Percentiles rank a stretch among this genome's conserved stretches.
phyloP scores from a whole-genome alignment of 2,329 filamentous ascomycete species.

The Lachnellula suecica region DNA sequence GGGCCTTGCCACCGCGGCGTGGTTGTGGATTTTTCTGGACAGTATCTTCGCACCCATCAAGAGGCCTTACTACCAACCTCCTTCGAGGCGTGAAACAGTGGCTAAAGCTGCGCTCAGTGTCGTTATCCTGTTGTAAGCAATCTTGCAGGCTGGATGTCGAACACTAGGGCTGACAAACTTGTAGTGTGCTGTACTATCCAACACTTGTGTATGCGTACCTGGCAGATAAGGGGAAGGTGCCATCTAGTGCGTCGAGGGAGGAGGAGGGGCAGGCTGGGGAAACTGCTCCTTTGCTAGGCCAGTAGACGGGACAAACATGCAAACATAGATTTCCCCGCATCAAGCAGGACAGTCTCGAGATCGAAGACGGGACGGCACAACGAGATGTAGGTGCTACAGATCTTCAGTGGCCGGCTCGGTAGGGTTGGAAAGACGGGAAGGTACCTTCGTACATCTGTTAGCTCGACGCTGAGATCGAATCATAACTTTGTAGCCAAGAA shows the following conservation, averaged over 20 bases:
- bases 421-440: neutral
- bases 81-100: constrained; percentile 7
- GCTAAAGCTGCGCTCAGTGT: constrained; percentile 15
- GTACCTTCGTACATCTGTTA: neutral
- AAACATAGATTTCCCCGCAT: neutral
- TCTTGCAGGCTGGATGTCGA: neutral
- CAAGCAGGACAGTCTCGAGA: neutral
- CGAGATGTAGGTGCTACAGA: too few relatives aligned
- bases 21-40: constrained; percentile 25
- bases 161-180: neutral
- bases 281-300: neutral
- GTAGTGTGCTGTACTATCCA: constrained; percentile 19
- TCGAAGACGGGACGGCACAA: too few relatives aligned
- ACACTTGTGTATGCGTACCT: constrained; percentile 15
- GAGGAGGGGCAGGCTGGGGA: neutral
- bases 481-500: neutral
- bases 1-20: constrained; percentile 15
- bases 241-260: neutral
- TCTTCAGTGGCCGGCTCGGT: neutral
- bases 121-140: constrained; percentile 22
- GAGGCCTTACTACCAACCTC: neutral
- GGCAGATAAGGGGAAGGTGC: neutral
- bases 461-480: neutral
- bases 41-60: constrained; percentile 11
- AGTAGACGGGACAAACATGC: neutral